phyloP scores from a whole-genome alignment of 352 stramenopile genomes.

The Halophytophthora polymorphica region DNA sequence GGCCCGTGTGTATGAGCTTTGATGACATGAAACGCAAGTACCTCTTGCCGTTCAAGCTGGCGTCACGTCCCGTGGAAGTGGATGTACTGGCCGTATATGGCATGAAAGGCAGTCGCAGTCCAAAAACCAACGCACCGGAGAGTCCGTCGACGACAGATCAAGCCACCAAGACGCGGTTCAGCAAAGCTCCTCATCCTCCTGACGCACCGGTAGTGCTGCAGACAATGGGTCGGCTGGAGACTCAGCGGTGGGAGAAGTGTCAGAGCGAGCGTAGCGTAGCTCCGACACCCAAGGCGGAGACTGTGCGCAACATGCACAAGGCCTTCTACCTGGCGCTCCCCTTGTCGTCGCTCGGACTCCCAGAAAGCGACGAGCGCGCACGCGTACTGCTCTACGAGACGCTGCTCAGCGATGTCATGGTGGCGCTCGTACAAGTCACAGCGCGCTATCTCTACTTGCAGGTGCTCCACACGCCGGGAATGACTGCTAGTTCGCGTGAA shows the following conservation, averaged over 20 bases:
- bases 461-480: conserved; percentile 24
- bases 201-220: conserved; percentile 20
- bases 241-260: conserved; percentile 38
- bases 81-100: conserved; percentile 49
- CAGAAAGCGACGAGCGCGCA: conserved; percentile 22
- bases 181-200: not conserved
- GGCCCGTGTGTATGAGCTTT: conserved; percentile 56
- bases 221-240: conserved; percentile 31
- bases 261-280: conserved; percentile 37
- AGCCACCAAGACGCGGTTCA: not conserved
- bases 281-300: conserved; percentile 26
- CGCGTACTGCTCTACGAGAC: conserved; percentile 26
- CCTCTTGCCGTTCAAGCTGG: conserved; percentile 61
- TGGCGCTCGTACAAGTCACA: conserved; percentile 36
- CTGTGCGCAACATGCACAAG: conserved; percentile 39
- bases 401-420: conserved; percentile 21
- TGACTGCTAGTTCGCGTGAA: not conserved
- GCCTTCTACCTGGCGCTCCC: conserved; percentile 47
- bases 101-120: conserved; percentile 19
- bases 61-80: conserved; percentile 17
- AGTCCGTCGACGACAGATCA: conserved; percentile 8
- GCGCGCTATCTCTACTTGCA: conserved; percentile 41
- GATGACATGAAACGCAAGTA: conserved; percentile 75
- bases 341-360: conserved; percentile 38
- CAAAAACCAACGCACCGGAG: conserved; percentile 8